Base-by-base conservation (phyloP, 805 yeast genomes). In the Starmerella cellae region DNA sequence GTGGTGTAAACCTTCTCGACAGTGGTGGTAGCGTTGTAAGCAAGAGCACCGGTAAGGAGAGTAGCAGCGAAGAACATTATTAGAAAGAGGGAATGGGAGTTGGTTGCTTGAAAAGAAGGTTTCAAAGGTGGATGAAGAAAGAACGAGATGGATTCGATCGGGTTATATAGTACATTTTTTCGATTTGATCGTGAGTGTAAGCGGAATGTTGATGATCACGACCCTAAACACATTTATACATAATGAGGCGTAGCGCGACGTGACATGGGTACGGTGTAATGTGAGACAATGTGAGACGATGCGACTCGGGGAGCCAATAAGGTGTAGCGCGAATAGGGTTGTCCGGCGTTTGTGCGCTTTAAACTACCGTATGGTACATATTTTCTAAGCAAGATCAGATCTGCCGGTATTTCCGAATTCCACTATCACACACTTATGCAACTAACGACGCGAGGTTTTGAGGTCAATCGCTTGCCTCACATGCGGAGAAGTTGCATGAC, bases 41-140 rank as follows among this genome's bases (percentile, higher is more conserved):
- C 52, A 33, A 38, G 46, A 77, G 79, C 77, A 77, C 56, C 43
- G 39, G 87, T 77, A 65, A 79, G 73, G 70, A 66, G 73, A 60
- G 69, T 78, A 57, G 39, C 41, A 29, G 35, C 39, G 35, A 42
- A 27, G 32, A 44, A 36, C 34, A 39, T 38, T 37, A 35, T 38
- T 41, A 38, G 28, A 36, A 32, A 32, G 35, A 29, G 24, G 17
- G 36, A 28, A 35, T 22, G 18, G 18, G 35, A 28, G 41, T 21
- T 8, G 32, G 36, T 29, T 11, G 4, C 19, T 35, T 37, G 34
- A 26, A 26, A 29, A 10, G 31, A 36, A 18, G 10, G 38, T 9
- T n/a, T 23, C 6, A 34, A 9, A 29, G 13, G 28, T 24, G 8
- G 28, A 13, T 24, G 13, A 24, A 24, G 28, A 24, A 13, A 24